A percentile compares a stretch with the other conserved stretches of the same genome.
phyloP scores from a whole-genome alignment of 108 stramenopile species.

The Nannochloropsis salina region DNA sequence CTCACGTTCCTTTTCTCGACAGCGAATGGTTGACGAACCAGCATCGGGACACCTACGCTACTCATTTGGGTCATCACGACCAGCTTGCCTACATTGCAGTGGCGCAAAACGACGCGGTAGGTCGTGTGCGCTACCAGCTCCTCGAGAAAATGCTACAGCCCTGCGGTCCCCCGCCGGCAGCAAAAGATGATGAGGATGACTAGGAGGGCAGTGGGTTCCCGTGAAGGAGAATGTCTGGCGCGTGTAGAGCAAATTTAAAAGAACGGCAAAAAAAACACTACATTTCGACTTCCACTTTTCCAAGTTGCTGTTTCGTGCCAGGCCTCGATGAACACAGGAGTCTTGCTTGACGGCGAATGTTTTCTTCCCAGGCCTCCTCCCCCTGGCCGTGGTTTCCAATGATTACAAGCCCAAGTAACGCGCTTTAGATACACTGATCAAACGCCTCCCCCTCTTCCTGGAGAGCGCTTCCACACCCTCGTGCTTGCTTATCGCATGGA shows the following conservation, averaged over 20 bases:
- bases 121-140: constrained; percentile 73
- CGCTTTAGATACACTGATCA: constrained; percentile 27
- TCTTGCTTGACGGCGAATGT: no score
- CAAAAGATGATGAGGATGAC: constrained; percentile 51
- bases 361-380: no score
- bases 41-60: constrained; percentile 93
- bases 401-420: background rate
- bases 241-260: no score
- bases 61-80: constrained; percentile 89
- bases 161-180: constrained; percentile 60
- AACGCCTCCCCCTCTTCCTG: constrained; percentile 47
- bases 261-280: background rate
- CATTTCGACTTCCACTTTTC: no score
- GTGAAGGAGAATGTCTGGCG: background rate
- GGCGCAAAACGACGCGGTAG: constrained; percentile 88
- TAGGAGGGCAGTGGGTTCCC: background rate
- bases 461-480: constrained; percentile 50
- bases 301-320: no score
- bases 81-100: constrained; percentile 86
- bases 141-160: constrained; percentile 70
- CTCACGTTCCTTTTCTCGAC: background rate
- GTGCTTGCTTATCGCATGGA: constrained; percentile 51
- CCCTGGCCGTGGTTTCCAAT: no score
- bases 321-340: no score
- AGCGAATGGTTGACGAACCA: constrained; percentile 91